Percentiles rank a stretch among this genome's conserved stretches.
Evolutionary conservation across 345 rosid species (phyloP).

Genomic region (Hevea brasiliensis): DNA sequence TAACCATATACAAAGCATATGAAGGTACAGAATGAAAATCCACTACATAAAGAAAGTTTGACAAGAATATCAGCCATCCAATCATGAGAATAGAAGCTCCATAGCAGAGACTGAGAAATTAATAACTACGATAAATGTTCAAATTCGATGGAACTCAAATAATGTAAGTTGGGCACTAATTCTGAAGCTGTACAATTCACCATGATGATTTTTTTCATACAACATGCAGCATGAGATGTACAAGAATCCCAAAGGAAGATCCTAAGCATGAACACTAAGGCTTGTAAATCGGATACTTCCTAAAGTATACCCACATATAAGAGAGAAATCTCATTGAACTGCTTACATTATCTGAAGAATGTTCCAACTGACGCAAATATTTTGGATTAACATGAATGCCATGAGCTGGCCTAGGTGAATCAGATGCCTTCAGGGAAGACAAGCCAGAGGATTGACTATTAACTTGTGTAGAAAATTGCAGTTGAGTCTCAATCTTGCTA

Average conservation of each 20-base stretch:
- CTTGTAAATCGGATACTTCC: too few relatives aligned
- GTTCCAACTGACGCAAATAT: conserved; percentile 80
- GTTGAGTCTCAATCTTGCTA: conserved; percentile 64
- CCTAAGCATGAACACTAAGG: not conserved
- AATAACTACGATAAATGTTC: not conserved
- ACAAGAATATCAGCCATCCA: not conserved
- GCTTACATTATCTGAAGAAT: conserved; percentile 71
- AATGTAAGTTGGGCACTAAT: not conserved
- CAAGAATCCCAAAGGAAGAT: not conserved
- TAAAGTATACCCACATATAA: not conserved
- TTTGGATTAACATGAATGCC: conserved; percentile 99
- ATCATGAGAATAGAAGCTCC: not conserved
- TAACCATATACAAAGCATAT: too few relatives aligned
- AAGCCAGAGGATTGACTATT: conserved; percentile 50
- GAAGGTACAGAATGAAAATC: not conserved
- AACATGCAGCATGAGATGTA: not conserved
- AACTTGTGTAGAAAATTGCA: conserved; percentile 55
- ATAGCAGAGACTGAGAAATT: not conserved
- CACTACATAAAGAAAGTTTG: not conserved
- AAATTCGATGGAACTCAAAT: not conserved
- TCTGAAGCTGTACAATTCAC: not conserved
- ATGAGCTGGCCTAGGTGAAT: conserved; percentile 72
- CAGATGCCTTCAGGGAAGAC: conserved; percentile 56
- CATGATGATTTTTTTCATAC: not conserved
- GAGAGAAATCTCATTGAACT: conserved; percentile 16